These are phyloP conservation scores for Hemileccinum impolitum DNA, from an alignment of 768 basidiomycete species.

Conservation along the genomic window DNA sequence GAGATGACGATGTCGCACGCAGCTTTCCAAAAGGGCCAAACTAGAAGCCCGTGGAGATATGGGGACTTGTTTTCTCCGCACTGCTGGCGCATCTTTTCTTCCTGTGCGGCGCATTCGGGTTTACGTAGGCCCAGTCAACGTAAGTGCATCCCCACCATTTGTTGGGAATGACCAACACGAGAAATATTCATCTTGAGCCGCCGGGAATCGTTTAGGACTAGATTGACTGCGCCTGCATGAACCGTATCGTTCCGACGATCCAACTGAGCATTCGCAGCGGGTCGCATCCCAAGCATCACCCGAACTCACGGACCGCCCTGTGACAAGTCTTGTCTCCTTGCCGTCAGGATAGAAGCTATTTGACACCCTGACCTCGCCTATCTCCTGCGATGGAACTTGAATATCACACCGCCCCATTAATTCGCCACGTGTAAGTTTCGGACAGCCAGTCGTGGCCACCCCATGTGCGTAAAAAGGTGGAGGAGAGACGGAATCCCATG, in stretches of 20 bases:
- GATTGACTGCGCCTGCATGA: not conserved
- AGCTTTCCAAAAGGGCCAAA: no score
- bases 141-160: not conserved
- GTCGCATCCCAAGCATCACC: not conserved
- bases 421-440: slow-evolving; percentile 2
- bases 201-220: not conserved
- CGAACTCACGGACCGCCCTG: not conserved
- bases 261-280: not conserved
- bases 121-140: not conserved
- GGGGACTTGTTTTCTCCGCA: not conserved
- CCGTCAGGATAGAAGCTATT: no score
- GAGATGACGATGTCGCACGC: no score
- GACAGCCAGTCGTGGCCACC: not conserved
- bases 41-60: not conserved
- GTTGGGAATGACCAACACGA: not conserved
- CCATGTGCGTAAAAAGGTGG: slow-evolving; percentile 11
- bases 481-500: not conserved
- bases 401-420: not conserved
- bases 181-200: not conserved
- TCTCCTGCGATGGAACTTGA: not conserved
- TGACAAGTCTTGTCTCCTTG: no score
- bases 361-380: no score
- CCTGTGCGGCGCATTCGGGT: not conserved
- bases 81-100: not conserved
- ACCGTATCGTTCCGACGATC: not conserved